Evolutionary conservation across 331 rosid species (phyloP), one percentile per base, ranked within the genome.

Genomic region (Spiraea crenata): DNA sequence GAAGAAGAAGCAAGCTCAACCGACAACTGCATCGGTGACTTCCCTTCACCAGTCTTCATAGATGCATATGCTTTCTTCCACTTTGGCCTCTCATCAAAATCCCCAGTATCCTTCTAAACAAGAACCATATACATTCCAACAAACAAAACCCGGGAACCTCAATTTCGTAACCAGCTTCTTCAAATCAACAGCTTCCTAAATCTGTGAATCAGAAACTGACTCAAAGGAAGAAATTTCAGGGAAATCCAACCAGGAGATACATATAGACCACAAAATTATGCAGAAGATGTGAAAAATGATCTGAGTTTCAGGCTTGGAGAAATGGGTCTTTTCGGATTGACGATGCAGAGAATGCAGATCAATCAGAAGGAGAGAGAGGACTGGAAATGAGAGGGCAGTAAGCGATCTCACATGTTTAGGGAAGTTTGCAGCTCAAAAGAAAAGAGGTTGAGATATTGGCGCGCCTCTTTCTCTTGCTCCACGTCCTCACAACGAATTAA

Each of bases 41-140:
- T 80, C 73, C 76, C 77, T 77, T 69, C 76, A 78, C 84, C 68
- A 69, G 82, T 89, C 96, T 87, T 91, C 99, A 91, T 88, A 83
- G 93, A 88, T 81, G 87, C 82, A 71, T 70, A 46, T 77, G 83
- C 77, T 86, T 84, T 76, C 83, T 82, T 83, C 86, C 80, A 74
- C 78, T 83, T 74, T 50, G 84, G 83, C 85, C 85, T 88, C 90
- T 92, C 97, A 93, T 87, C 78, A 82, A 88, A 92, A 59, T 86
- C 64, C 78, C 79, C 51, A 72, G 56, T 47, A 47, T 74, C 74
- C 67, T 61, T 65, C 17, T 67, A 64, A 58, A 51, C 8, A 4
- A 14, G 48, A 37, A 61, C 9, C 65, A 1, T 69, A 46, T 1
- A 69, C 51, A 55, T 17, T 40, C 15, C 17, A 3, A 38, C 37